Percentiles rank a stretch among this genome's conserved stretches.
Conservation (phyloP, 2,329 filamentous ascomycete species). For the Scortechinia acanthostroma region DNA sequence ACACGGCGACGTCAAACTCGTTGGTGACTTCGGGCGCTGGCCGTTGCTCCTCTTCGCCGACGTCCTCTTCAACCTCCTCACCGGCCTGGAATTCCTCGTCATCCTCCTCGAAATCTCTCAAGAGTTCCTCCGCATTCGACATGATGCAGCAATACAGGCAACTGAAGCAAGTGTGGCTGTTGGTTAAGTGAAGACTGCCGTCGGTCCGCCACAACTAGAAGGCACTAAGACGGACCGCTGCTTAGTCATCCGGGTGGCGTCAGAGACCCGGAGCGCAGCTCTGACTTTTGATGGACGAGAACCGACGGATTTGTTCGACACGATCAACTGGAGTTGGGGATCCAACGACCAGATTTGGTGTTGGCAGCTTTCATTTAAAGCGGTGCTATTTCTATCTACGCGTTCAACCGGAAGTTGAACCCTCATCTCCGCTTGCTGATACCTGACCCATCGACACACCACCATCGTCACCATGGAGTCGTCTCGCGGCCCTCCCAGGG, state of each 20-base stretch:
- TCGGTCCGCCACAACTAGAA: too few species aligned
- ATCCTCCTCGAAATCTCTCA: background rate
- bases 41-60: background rate
- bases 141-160: too few species aligned
- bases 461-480: slow-evolving; percentile 70
- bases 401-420: too few species aligned
- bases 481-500: slow-evolving; percentile 81
- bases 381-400: too few species aligned
- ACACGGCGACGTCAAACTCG: slow-evolving; percentile 56
- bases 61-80: background rate
- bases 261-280: background rate
- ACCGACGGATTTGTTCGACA: too few species aligned
- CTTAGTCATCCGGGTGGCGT: background rate
- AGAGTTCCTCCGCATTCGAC: background rate
- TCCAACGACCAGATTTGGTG: too few species aligned
- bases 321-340: too few species aligned
- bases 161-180: too few species aligned
- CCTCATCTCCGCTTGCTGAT: background rate
- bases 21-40: background rate
- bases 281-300: background rate
- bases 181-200: too few species aligned
- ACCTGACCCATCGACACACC: slow-evolving; percentile 1
- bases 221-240: background rate
- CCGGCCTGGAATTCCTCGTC: slow-evolving; percentile 1
- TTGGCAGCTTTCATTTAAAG: too few species aligned